A percentile compares a stretch with the other conserved stretches of the same genome.
Evolutionary conservation across 2,329 filamentous ascomycete species (phyloP).

Genomic region (Paramyrothecium roridum): DNA sequence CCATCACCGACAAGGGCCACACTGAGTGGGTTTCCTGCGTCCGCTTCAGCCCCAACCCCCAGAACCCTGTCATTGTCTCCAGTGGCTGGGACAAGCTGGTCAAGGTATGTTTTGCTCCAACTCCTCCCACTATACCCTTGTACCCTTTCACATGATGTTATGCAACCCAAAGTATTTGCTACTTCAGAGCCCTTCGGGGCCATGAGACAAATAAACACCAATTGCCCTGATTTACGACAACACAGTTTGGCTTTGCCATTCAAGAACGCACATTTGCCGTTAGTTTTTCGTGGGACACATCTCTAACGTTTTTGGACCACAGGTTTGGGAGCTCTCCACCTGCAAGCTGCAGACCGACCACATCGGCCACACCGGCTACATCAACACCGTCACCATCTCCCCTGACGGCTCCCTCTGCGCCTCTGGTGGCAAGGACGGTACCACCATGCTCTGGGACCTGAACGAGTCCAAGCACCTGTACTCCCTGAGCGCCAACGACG

Average conservation of each 20-base stretch:
- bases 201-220: conserved; percentile 97
- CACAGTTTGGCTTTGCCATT: conserved; percentile 4
- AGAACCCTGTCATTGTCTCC: conserved; percentile 99
- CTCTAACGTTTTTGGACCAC: conserved; percentile 3
- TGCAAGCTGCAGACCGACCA: conserved; percentile 99
- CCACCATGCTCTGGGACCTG: conserved; percentile 99
- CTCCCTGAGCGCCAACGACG: conserved; percentile 98
- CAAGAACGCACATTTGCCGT: not conserved
- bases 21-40: conserved; percentile 99
- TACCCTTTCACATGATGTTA: conserved; percentile 87
- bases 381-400: conserved; percentile 99
- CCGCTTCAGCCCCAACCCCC: conserved; percentile 98
- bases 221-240: conserved; percentile 67
- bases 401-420: conserved; percentile 98
- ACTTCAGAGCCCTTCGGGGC: conserved; percentile 97
- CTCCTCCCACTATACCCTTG: too few relatives aligned
- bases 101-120: conserved; percentile 70
- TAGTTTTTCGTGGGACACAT: too few relatives aligned
- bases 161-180: conserved; percentile 98
- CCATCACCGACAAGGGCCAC: conserved; percentile 99
- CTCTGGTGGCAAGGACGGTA: conserved; percentile 98
- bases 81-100: conserved; percentile 99
- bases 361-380: conserved; percentile 99
- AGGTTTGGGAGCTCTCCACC: conserved; percentile 99
- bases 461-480: conserved; percentile 99